phyloP scores from a whole-genome alignment of 352 stramenopile species.

The Globisporangium polare region DNA sequence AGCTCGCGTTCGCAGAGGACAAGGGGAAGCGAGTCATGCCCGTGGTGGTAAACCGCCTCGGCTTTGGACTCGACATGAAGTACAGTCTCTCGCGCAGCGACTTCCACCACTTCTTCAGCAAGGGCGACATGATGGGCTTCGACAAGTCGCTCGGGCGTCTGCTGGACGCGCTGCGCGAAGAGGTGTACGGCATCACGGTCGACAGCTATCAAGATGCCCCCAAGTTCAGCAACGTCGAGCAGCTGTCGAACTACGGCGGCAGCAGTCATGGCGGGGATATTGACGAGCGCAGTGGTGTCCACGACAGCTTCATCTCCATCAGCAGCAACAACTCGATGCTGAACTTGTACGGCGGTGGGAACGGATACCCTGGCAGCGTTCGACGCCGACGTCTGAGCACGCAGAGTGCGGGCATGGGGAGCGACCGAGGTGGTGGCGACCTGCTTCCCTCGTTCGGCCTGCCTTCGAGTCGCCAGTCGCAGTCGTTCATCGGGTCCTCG shows the following conservation, averaged over 20 bases:
- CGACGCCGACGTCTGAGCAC: constrained; percentile 21
- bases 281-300: constrained; percentile 29
- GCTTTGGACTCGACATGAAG: constrained; percentile 70
- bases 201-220: constrained; percentile 16
- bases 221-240: constrained; percentile 18
- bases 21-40: constrained; percentile 82
- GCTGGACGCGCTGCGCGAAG: constrained; percentile 50
- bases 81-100: constrained; percentile 76
- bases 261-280: constrained; percentile 16
- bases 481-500: constrained; percentile 36
- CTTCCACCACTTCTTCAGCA: constrained; percentile 81
- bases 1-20: constrained; percentile 80
- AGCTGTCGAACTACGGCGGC: constrained; percentile 21
- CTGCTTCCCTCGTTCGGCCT: constrained; percentile 30
- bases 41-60: constrained; percentile 60
- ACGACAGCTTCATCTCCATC: constrained; percentile 34
- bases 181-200: constrained; percentile 67
- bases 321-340: constrained; percentile 8
- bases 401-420: constrained; percentile 22
- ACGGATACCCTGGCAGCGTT: constrained; percentile 14
- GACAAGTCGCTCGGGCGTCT: constrained; percentile 51
- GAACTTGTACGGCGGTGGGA: constrained; percentile 5
- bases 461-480: constrained; percentile 29
- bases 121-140: constrained; percentile 77
- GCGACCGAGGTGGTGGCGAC: constrained; percentile 23